These are phyloP conservation scores for Monilinia aucupariae DNA, from an alignment of 2,329 filamentous ascomycete species.

Conservation along the genomic window DNA sequence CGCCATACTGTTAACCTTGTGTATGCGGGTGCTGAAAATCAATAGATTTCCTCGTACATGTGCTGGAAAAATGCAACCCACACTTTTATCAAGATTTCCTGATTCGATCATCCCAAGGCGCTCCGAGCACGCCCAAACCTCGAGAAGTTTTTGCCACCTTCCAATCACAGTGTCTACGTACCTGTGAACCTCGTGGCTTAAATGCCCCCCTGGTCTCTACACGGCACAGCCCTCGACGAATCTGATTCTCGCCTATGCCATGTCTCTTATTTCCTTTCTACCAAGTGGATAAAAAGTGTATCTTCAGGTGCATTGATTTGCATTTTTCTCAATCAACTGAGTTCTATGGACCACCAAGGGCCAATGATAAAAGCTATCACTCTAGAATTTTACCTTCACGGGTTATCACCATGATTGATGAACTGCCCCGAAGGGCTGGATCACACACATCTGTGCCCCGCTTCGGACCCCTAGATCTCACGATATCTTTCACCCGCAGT, in stretches of 20 bases:
- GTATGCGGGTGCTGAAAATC: not conserved
- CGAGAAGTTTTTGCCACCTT: too few relatives aligned
- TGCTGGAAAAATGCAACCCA: not conserved
- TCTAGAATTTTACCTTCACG: too few relatives aligned
- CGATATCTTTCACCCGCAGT: too few relatives aligned
- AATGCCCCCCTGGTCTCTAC: too few relatives aligned
- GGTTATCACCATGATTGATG: not conserved
- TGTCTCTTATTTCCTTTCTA: not conserved
- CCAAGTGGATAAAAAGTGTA: not conserved
- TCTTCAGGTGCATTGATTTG: not conserved
- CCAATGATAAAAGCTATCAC: not conserved
- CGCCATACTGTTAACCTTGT: not conserved
- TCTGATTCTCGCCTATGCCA: not conserved
- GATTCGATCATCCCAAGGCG: not conserved
- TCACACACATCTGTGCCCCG: not conserved
- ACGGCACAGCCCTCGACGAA: not conserved
- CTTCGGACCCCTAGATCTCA: too few relatives aligned
- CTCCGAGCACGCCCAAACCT: not conserved
- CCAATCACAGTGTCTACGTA: too few relatives aligned
- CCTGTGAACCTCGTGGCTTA: too few relatives aligned
- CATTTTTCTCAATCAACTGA: not conserved
- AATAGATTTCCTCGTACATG: not conserved
- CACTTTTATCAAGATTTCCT: not conserved
- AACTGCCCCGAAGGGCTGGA: not conserved
- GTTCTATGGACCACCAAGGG: not conserved